Conservation (phyloP, 257 asterid species). For the Salvia miltiorrhiza region DNA sequence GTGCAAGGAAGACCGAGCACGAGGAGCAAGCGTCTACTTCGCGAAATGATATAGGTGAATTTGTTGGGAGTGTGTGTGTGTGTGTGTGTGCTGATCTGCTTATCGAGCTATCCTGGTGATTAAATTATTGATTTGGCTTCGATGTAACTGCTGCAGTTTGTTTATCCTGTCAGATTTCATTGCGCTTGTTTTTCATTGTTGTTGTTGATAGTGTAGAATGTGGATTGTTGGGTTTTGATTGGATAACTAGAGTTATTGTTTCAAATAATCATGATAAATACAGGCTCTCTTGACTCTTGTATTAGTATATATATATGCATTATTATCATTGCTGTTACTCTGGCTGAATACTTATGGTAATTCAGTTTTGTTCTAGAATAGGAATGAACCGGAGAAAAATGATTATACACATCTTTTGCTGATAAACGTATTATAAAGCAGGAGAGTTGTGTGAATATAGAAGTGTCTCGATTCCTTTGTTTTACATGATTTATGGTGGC, state of each 20-base stretch:
- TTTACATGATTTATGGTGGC: neutral
- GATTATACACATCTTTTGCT: neutral
- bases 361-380: neutral
- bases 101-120: neutral
- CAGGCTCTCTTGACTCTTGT: neutral
- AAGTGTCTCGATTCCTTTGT: neutral
- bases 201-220: neutral
- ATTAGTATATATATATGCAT: too few relatives aligned
- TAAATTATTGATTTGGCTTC: neutral
- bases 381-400: neutral
- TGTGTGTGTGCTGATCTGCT: neutral
- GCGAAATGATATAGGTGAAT: conserved; percentile 26
- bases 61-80: neutral
- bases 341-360: neutral
- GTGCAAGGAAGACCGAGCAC: conserved; percentile 58
- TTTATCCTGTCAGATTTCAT: neutral
- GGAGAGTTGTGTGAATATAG: neutral
- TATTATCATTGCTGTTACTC: neutral
- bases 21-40: conserved; percentile 58
- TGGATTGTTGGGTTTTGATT: neutral
- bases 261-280: neutral
- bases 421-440: neutral
- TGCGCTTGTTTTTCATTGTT: too few relatives aligned
- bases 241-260: neutral
- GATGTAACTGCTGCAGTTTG: neutral